Evolutionary conservation across 345 rosid species (phyloP).

Genomic region (Gossypium longicalyx): DNA sequence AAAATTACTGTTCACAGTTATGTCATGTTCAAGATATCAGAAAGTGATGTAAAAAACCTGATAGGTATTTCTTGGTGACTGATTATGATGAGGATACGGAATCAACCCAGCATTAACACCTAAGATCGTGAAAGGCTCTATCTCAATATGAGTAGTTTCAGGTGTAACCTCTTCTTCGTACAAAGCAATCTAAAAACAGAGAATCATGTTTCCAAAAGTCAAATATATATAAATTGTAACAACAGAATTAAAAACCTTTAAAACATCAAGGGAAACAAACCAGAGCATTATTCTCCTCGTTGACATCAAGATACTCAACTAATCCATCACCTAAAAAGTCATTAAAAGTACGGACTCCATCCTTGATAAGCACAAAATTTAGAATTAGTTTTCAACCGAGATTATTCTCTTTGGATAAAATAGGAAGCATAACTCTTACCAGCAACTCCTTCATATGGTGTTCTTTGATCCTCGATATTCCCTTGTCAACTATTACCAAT

Average conservation of each 20-base stretch:
- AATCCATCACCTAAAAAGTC: conserved; percentile 89
- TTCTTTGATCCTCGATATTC: conserved; percentile 78
- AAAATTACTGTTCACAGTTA: background rate
- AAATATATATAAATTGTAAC: conserved; percentile 5
- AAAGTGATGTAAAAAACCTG: conserved; percentile 49
- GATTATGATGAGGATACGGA: conserved; percentile 97
- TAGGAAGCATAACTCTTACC: conserved; percentile 41
- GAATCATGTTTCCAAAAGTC: conserved; percentile 13
- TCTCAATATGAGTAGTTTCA: conserved; percentile 87
- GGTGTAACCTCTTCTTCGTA: conserved; percentile 72
- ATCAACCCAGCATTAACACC: conserved; percentile 95
- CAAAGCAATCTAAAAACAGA: conserved; percentile 68
- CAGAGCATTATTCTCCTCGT: conserved; percentile 96
- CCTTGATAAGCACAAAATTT: conserved; percentile 39
- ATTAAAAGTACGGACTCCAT: conserved; percentile 78
- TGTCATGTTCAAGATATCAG: conserved; percentile 5
- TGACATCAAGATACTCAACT: conserved; percentile 93
- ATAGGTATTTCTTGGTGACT: conserved; percentile 95
- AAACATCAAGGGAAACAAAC: conserved; percentile 38
- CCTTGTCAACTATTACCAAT: conserved; percentile 89
- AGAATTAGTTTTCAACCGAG: conserved; percentile 18
- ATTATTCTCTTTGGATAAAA: conserved; percentile 10
- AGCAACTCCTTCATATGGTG: conserved; percentile 85
- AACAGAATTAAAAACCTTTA: conserved; percentile 6
- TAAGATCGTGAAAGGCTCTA: conserved; percentile 93